Evolutionary conservation across 2,329 filamentous ascomycete genomes (phyloP), one percentile per base, ranked within the genome.

Genomic region (Pseudopithomyces maydicus): DNA sequence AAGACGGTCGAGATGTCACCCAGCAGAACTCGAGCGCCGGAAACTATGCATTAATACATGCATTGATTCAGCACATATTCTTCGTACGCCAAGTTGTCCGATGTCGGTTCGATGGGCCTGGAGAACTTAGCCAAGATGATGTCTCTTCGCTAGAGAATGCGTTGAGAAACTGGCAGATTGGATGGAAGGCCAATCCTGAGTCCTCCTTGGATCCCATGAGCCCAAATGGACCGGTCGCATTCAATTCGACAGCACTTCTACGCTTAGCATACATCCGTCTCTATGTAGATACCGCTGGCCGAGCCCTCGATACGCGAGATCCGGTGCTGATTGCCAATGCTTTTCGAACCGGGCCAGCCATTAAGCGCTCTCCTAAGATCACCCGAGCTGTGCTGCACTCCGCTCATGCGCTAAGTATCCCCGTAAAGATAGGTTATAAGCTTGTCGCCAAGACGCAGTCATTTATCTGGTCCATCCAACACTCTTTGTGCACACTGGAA

Each of bases 41-140:
- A 0, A 89, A 89, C 64, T 90, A 91, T 62, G 83, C 90, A 7
- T 78, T 92, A 33, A 88, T 91, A 2, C 88, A 91, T 66, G 88
- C 88, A 3, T 72, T 92, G 22, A 82, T 91, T 11, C 89, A 91
- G 65, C 88, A 90, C 59, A 87, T 91, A 15, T 91, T 88, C 69
- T 79, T 90, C 36, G 73, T 90, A 20, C 88, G 89, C 64, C 85
- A 89, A 56, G 65, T 74, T 29, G 62, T 68, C 8, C 63, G 71
- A 56, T 75, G 72, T 54, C 68, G 70, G 3, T 72, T 70, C 48
- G 64, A 77, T 60, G 62, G 70, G 19, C 53, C 68, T 3, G 66
- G 68, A 29, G 71, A 74, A 23, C 58, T 77, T 8, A 69, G 69
- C 39, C 49, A 63, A 6, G 74, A 77, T 45, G 80, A 84, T 62